Base-by-base conservation (phyloP, 129 eudicot species). In the Logfia minima region DNA sequence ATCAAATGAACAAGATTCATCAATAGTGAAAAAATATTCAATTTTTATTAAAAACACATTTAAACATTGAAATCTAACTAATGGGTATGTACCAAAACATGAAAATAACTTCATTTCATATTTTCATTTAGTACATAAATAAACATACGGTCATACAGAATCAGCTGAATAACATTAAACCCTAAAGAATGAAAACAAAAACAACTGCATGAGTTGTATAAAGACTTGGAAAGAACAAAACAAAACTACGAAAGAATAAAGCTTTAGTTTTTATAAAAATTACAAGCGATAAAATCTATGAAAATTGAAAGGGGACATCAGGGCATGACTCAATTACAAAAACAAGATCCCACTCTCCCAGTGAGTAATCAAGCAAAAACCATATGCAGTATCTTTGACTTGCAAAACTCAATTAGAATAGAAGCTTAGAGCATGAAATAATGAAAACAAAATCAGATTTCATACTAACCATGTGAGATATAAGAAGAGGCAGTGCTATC, bases 391-490 rank as follows among this genome's bases (percentile, higher is more conserved):
- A 59, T 68, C 65, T 62, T 79, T 62, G 77, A 79, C 55, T 71
- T 70, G 32, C 81, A 78, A 13, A 39, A 77, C 69, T 63, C 45
- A 4, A 58, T 21, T 28, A 71, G 73, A 53, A 69, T 43, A 72
- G 48, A 72, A 37, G 31, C 74, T 65, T 64, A 16, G 72, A 68
- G 52, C 64, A 51, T 64, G 75, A 37, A 68, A 62, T 8, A 80
- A 52, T 14, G 48, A 84, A 79, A 81, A 22, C 34, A 71, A 72
- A 60, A 59, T 48, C 48, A 76, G 68, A 52, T 29, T 37, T 62
- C 22, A 32, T 19, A 78, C 89, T 72, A 51, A 79, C 87, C 86
- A 71, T 73, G 79, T 74, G 74, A 73, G 48, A 68, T 66, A 77
- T 67, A 71, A 75, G 52, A 82, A 45, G 60, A 75, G 34, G 6